Percentiles rank a stretch among this genome's conserved stretches.
These are phyloP conservation scores for Chaetomiaceae sp. DNA, from an alignment of 2,329 filamentous ascomycete genomes.

Conservation along the genomic window DNA sequence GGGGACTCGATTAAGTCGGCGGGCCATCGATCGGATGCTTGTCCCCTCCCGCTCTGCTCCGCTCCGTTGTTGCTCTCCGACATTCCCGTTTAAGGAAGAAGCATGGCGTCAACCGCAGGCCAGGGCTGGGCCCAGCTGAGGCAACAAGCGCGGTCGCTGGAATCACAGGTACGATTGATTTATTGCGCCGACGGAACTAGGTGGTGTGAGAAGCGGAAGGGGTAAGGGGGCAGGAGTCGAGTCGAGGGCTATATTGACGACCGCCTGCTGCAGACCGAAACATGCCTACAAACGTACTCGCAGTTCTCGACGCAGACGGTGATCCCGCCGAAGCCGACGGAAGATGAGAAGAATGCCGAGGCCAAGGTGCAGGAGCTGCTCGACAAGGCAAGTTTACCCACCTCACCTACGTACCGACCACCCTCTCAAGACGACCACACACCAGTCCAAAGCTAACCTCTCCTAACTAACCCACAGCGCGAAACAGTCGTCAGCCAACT, in stretches of 20 bases:
- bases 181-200: neutral
- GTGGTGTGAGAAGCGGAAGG: neutral
- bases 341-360: conserved; percentile 78
- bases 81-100: conserved; percentile 15
- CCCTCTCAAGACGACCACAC: neutral
- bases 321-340: conserved; percentile 75
- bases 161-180: conserved; percentile 81
- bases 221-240: neutral
- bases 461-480: conserved; percentile 51
- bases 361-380: conserved; percentile 78
- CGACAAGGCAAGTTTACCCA: conserved; percentile 57
- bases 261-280: conserved; percentile 63
- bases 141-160: conserved; percentile 82
- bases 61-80: conserved; percentile 10
- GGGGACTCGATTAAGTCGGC: no score
- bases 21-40: conserved; percentile 13
- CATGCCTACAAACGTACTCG: conserved; percentile 77
- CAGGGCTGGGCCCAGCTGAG: conserved; percentile 86
- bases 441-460: conserved; percentile 7
- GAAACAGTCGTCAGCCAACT: conserved; percentile 79
- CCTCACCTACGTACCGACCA: neutral
- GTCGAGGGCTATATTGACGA: neutral
- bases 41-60: neutral
- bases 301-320: conserved; percentile 80
- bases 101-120: conserved; percentile 27